Percentiles rank a stretch among this genome's conserved stretches.
Conservation (phyloP, 2,329 filamentous ascomycete species). For the Gremmenia infestans region DNA sequence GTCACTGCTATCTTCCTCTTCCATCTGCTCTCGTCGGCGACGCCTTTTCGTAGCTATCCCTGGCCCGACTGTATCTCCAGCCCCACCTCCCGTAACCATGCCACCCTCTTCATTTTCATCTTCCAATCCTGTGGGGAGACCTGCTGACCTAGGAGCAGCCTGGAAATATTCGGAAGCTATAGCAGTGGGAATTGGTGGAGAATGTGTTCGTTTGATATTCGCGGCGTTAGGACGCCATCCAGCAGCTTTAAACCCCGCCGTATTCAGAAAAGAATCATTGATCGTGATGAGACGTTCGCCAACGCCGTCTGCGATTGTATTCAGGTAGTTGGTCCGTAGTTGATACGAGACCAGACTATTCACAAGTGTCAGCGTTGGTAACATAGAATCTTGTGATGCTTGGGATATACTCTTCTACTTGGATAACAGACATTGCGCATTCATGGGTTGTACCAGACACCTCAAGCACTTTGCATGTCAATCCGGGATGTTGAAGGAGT, state of each 20-base stretch:
- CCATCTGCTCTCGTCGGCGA: slow-evolving; percentile 63
- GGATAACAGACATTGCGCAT: slow-evolving; percentile 32
- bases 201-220: slow-evolving; percentile 78
- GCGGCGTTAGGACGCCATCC: slow-evolving; percentile 72
- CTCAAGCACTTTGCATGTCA: slow-evolving; percentile 1
- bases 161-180: slow-evolving; percentile 83
- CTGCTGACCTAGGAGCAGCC: slow-evolving; percentile 56
- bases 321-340: slow-evolving; percentile 73
- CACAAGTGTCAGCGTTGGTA: slow-evolving; percentile 14
- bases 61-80: slow-evolving; percentile 63
- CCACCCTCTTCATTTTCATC: slow-evolving; percentile 61
- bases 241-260: slow-evolving; percentile 74
- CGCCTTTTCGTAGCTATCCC: slow-evolving; percentile 63
- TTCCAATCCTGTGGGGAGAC: slow-evolving; percentile 55
- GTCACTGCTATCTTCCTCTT: slow-evolving; percentile 79
- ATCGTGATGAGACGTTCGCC: slow-evolving; percentile 79
- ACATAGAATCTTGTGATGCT: not conserved
- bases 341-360: slow-evolving; percentile 75
- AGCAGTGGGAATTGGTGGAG: slow-evolving; percentile 78
- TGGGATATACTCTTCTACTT: slow-evolving; percentile 33
- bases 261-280: slow-evolving; percentile 73
- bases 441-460: slow-evolving; percentile 3
- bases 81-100: slow-evolving; percentile 63
- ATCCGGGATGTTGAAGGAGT: not conserved
- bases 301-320: slow-evolving; percentile 75